phyloP scores from a whole-genome alignment of 306 rosid species.

The Urtica urens region DNA sequence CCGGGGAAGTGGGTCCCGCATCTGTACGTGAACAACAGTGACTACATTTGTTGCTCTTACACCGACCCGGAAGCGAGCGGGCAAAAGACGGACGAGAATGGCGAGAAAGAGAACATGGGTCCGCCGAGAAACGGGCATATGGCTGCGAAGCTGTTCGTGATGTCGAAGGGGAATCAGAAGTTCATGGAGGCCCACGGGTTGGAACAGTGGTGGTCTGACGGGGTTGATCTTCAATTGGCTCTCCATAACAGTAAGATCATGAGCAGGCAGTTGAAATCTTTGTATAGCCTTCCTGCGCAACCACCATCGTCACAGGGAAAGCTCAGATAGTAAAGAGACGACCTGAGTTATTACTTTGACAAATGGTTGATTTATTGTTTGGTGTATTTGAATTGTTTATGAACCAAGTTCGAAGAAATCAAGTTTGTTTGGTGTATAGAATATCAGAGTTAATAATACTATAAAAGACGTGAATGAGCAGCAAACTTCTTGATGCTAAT shows the following conservation, averaged over 20 bases:
- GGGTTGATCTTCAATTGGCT: conserved; percentile 67
- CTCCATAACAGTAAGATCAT: conserved; percentile 70
- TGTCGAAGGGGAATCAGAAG: conserved; percentile 80
- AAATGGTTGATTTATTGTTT: too few relatives aligned
- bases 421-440: too few relatives aligned
- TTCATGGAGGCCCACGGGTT: conserved; percentile 91
- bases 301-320: conserved; percentile 16
- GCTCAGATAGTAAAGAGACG: conserved; percentile 14
- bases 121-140: conserved; percentile 35
- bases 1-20: conserved; percentile 74
- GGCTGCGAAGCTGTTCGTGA: conserved; percentile 74
- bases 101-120: conserved; percentile 37
- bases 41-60: conserved; percentile 82
- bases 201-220: conserved; percentile 98
- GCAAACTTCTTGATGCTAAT: too few relatives aligned
- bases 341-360: too few relatives aligned
- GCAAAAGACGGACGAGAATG: conserved; percentile 7
- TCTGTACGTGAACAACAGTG: conserved; percentile 81
- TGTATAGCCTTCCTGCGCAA: conserved; percentile 36
- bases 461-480: too few relatives aligned
- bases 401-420: too few relatives aligned
- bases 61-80: conserved; percentile 36
- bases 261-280: conserved; percentile 71
- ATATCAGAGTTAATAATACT: too few relatives aligned
- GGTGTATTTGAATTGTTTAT: too few relatives aligned